Evolutionary conservation across 192 early-diverging fungal species (phyloP).

Genomic region (Umbelopsis vinacea): DNA sequence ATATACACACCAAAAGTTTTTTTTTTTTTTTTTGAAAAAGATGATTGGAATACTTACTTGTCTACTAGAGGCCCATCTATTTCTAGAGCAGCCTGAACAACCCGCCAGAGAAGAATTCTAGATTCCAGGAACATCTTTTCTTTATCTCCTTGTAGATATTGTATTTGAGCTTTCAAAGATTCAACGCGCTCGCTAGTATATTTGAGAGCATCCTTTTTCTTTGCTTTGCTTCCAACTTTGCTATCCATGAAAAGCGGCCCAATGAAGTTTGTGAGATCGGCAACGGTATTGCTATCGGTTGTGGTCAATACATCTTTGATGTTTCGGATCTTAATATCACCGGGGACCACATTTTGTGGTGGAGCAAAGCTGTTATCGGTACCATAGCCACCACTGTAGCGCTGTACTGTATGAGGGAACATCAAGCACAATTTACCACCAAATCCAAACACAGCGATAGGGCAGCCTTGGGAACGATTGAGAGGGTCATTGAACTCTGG

Average conservation of each 20-base stretch:
- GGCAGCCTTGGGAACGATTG: conserved; percentile 52
- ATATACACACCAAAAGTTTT: not conserved
- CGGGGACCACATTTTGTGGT: conserved; percentile 50
- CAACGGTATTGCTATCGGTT: conserved; percentile 3
- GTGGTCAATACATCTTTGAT: conserved; percentile 49
- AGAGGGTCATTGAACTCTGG: conserved; percentile 39
- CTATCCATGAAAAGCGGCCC: conserved; percentile 68
- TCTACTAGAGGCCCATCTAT: conserved; percentile 64
- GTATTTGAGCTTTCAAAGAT: conserved; percentile 15
- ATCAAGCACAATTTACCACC: conserved; percentile 71
- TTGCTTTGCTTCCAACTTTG: conserved; percentile 44
- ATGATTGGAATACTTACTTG: conserved; percentile 41
- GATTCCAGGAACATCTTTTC: conserved; percentile 19
- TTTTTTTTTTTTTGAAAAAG: too few relatives aligned
- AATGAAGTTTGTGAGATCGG: conserved; percentile 40
- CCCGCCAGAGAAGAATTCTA: conserved; percentile 56
- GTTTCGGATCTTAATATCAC: conserved; percentile 54
- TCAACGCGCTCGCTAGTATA: conserved; percentile 45
- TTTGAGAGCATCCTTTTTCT: conserved; percentile 51
- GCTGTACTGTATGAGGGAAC: conserved; percentile 68
- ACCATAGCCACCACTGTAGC: conserved; percentile 35
- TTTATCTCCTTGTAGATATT: conserved; percentile 6
- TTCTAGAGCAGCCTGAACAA: conserved; percentile 67
- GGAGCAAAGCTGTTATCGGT: conserved; percentile 33
- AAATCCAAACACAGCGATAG: conserved; percentile 75